phyloP scores from a whole-genome alignment of 2,329 filamentous ascomycete genomes.

The Lachnellula occidentalis region DNA sequence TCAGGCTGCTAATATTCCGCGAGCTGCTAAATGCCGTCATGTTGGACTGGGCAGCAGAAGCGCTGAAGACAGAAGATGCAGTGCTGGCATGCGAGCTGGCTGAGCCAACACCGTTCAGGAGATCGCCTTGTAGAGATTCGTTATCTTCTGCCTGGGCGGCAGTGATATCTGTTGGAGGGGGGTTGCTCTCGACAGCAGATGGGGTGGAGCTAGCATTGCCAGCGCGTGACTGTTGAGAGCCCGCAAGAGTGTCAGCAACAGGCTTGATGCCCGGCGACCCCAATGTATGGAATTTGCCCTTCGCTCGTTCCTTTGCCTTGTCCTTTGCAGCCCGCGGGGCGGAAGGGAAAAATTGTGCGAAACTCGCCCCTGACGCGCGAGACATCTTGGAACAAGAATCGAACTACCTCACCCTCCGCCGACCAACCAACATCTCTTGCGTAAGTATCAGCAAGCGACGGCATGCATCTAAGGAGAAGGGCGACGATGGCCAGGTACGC shows the following conservation, averaged over 20 bases:
- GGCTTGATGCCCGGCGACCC: conserved; percentile 29
- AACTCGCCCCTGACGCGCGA: conserved; percentile 70
- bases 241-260: conserved; percentile 26
- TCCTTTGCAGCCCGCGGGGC: conserved; percentile 55
- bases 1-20: conserved; percentile 43
- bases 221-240: conserved; percentile 20
- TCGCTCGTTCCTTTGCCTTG: conserved; percentile 56
- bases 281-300: conserved; percentile 40
- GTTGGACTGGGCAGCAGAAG: conserved; percentile 22
- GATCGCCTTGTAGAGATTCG: conserved; percentile 58
- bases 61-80: conserved; percentile 65
- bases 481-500: conserved; percentile 18
- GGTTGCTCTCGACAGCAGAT: conserved; percentile 2
- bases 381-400: conserved; percentile 56
- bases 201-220: conserved; percentile 24
- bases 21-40: conserved; percentile 23
- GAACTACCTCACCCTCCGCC: conserved; percentile 30
- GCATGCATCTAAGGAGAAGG: conserved; percentile 23
- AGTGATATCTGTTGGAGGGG: conserved; percentile 14
- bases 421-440: conserved; percentile 29
- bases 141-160: conserved; percentile 42
- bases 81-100: conserved; percentile 67
- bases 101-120: conserved; percentile 65
- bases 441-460: conserved; percentile 18
- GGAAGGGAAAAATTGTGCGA: conserved; percentile 81